phyloP scores from a whole-genome alignment of 176 grass and related monocot genomes.

The Cenchrus purpureus region DNA sequence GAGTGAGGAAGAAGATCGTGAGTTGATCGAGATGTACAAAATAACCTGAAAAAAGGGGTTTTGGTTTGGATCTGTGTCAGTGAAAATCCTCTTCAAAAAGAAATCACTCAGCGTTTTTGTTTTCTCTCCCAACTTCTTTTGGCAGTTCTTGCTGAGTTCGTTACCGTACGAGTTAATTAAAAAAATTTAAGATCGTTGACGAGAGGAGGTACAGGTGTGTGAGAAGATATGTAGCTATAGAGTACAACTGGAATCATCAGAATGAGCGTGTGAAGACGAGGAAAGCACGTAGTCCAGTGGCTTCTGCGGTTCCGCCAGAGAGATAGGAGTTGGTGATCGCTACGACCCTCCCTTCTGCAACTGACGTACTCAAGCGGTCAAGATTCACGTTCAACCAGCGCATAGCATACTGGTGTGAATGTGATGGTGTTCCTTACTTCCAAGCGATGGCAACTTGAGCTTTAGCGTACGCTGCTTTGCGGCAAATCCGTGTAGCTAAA shows the following conservation, averaged over 20 bases:
- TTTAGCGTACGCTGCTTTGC: constrained; percentile 17
- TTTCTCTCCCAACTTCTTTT: not conserved
- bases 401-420: not conserved
- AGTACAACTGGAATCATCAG: constrained; percentile 39
- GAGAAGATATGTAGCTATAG: not conserved
- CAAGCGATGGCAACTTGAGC: constrained; percentile 32
- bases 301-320: not conserved
- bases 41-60: not conserved
- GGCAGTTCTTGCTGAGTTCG: not conserved
- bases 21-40: constrained; percentile 31
- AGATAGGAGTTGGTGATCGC: not conserved
- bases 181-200: constrained; percentile 1
- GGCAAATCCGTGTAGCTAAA: constrained; percentile 1
- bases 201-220: constrained; percentile 38
- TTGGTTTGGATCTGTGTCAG: constrained; percentile 5
- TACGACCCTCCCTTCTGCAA: not conserved
- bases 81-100: not conserved
- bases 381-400: constrained; percentile 17
- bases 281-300: constrained; percentile 21
- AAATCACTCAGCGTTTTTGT: not conserved
- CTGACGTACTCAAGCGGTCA: constrained; percentile 23
- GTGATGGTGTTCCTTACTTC: not conserved
- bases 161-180: not conserved
- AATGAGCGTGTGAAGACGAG: constrained; percentile 34
- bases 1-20: not conserved